phyloP scores from a whole-genome alignment of 2,329 filamentous ascomycete genomes.

The Penicillium aurantiogriseum region DNA sequence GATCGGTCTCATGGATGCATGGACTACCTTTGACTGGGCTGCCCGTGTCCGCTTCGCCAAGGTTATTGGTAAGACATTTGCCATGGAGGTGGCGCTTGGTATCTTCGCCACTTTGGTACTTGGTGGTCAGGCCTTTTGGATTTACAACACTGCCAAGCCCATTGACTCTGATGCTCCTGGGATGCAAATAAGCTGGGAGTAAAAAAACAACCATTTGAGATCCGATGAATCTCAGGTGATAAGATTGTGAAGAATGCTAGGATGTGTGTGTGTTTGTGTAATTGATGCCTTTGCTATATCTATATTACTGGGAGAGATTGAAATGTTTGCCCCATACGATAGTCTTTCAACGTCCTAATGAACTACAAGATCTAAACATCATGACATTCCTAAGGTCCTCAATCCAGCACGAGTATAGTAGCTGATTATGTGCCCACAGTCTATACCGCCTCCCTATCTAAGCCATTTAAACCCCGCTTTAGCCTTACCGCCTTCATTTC shows the following conservation, averaged over 20 bases:
- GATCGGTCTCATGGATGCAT: conserved; percentile 71
- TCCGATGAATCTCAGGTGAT: neutral
- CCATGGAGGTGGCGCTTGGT: conserved; percentile 52
- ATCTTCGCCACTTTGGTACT: conserved; percentile 52
- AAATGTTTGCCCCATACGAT: neutral
- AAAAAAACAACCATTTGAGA: neutral
- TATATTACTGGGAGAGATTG: neutral
- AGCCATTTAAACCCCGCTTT: conserved; percentile 8
- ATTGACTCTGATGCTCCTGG: neutral
- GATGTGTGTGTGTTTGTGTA: neutral
- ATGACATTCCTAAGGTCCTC: neutral
- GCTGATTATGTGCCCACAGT: neutral
- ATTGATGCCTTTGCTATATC: neutral
- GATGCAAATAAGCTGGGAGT: neutral
- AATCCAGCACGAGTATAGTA: neutral
- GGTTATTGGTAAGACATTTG: conserved; percentile 70
- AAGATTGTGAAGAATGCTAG: neutral
- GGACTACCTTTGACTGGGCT: conserved; percentile 71
- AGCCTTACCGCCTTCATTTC: conserved; percentile 19
- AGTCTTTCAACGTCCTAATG: neutral
- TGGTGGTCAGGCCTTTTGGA: conserved; percentile 53
- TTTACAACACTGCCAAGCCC: conserved; percentile 14
- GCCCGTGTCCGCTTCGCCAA: conserved; percentile 72
- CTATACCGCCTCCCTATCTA: conserved; percentile 1
- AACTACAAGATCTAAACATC: neutral